Percentiles rank a stretch among this genome's conserved stretches.
phyloP scores from a whole-genome alignment of 1,139 yeast genomes.

The Saccharomycopsis hybrid region DNA sequence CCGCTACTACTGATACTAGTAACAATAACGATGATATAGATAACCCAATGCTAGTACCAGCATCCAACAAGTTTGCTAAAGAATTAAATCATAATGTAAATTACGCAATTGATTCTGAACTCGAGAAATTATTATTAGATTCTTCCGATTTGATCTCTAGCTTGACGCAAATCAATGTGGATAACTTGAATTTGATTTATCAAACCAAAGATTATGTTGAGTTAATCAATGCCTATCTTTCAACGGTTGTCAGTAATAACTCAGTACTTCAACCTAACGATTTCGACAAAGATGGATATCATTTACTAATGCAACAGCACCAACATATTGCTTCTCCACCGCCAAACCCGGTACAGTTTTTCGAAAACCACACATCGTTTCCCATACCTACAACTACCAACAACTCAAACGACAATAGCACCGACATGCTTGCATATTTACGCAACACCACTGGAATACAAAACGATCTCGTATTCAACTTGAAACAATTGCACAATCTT shows the following conservation, averaged over 20 bases:
- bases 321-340: background rate
- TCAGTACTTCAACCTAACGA: background rate
- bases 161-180: constrained; percentile 10
- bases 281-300: background rate
- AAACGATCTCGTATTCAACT: background rate
- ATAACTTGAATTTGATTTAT: constrained; percentile 4
- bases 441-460: background rate
- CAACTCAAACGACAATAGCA: background rate
- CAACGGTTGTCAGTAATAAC: background rate
- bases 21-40: background rate
- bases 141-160: constrained; percentile 17
- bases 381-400: background rate
- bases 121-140: constrained; percentile 17
- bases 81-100: constrained; percentile 1
- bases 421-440: background rate
- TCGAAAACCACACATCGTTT: background rate
- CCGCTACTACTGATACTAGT: no score
- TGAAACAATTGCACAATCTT: background rate
- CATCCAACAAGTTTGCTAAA: background rate
- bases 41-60: background rate
- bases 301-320: background rate
- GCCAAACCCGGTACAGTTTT: background rate
- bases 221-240: constrained; percentile 1
- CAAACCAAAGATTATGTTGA: constrained; percentile 9
- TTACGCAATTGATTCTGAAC: constrained; percentile 10